phyloP scores from a whole-genome alignment of 495 filamentous ascomycete species.

The Talaromyces thailandensis region DNA sequence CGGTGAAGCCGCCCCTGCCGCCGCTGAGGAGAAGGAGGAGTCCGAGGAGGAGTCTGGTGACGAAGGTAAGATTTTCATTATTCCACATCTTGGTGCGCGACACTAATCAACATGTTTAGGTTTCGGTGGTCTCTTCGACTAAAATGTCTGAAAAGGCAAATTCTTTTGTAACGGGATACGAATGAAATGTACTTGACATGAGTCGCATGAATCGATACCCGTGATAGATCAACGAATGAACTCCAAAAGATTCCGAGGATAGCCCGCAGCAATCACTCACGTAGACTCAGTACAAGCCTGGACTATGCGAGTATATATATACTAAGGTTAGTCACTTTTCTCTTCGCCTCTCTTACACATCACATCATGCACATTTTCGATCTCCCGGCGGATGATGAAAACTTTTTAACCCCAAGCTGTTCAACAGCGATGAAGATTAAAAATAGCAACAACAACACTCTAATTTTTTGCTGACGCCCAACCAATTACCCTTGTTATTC shows the following conservation, averaged over 20 bases:
- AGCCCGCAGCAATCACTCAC: background rate
- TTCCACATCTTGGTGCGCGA: background rate
- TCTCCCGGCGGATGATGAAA: slow-evolving; percentile 42
- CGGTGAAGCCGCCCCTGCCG: slow-evolving; percentile 40
- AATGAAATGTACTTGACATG: slow-evolving; percentile 36
- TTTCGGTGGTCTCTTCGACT: slow-evolving; percentile 50
- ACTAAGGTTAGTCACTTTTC: background rate
- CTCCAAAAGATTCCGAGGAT: background rate
- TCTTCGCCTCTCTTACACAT: slow-evolving; percentile 7
- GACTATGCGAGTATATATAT: background rate
- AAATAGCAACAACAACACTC: slow-evolving; percentile 52
- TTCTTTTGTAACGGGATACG: slow-evolving; percentile 18
- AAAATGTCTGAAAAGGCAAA: slow-evolving; percentile 18
- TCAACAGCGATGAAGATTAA: slow-evolving; percentile 39
- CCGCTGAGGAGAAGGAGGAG: slow-evolving; percentile 46
- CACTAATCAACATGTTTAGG: slow-evolving; percentile 29
- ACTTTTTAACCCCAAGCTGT: slow-evolving; percentile 51
- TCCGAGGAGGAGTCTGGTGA: slow-evolving; percentile 41
- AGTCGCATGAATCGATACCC: slow-evolving; percentile 17
- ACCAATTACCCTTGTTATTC: slow-evolving; percentile 11
- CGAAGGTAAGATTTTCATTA: slow-evolving; percentile 17
- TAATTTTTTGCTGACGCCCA: slow-evolving; percentile 55
- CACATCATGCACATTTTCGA: background rate
- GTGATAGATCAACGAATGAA: slow-evolving; percentile 8
- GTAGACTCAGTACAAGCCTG: background rate